A percentile compares a stretch with the other conserved stretches of the same genome.
These are phyloP conservation scores for Basipetospora chlamydospora DNA, from an alignment of 2,329 filamentous ascomycete species.

Conservation along the genomic window DNA sequence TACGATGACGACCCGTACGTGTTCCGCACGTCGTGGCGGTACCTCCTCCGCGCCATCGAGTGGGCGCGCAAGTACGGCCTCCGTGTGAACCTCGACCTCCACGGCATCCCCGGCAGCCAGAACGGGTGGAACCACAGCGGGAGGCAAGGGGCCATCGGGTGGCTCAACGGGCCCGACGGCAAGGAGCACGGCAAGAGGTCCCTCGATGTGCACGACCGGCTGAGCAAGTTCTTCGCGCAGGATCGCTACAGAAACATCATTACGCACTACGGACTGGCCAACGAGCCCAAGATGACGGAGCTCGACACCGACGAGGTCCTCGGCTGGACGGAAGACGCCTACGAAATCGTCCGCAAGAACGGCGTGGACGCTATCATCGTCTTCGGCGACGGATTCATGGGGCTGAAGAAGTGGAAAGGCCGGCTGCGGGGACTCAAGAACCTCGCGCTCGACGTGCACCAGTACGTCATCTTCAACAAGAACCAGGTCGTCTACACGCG, in stretches of 20 bases:
- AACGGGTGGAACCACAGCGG: conserved; percentile 52
- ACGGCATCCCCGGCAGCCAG: conserved; percentile 40
- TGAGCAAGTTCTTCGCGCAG: conserved; percentile 14
- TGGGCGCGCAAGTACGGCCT: conserved; percentile 37
- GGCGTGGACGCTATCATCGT: conserved; percentile 45
- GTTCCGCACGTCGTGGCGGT: conserved; percentile 17
- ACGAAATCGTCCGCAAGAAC: conserved; percentile 41
- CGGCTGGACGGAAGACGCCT: conserved; percentile 41
- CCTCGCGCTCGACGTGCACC: conserved; percentile 62
- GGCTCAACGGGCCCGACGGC: conserved; percentile 11
- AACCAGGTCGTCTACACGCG: conserved; percentile 52
- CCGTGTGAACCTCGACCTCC: conserved; percentile 44
- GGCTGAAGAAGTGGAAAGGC: conserved; percentile 57
- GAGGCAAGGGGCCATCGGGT: conserved; percentile 21
- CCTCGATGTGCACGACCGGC: conserved; percentile 37
- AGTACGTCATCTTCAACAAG: conserved; percentile 66
- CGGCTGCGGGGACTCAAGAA: conserved; percentile 42
- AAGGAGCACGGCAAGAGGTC: conserved; percentile 28
- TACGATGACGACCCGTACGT: conserved; percentile 33
- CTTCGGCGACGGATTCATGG: conserved; percentile 62
- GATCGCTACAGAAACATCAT: conserved; percentile 34
- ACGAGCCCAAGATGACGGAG: conserved; percentile 46
- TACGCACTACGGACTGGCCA: conserved; percentile 52
- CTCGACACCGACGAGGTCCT: conserved; percentile 39
- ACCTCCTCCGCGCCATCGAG: conserved; percentile 39